These are phyloP conservation scores for Nakazawaea ernobii DNA, from an alignment of 805 yeast genomes.

Conservation along the genomic window DNA sequence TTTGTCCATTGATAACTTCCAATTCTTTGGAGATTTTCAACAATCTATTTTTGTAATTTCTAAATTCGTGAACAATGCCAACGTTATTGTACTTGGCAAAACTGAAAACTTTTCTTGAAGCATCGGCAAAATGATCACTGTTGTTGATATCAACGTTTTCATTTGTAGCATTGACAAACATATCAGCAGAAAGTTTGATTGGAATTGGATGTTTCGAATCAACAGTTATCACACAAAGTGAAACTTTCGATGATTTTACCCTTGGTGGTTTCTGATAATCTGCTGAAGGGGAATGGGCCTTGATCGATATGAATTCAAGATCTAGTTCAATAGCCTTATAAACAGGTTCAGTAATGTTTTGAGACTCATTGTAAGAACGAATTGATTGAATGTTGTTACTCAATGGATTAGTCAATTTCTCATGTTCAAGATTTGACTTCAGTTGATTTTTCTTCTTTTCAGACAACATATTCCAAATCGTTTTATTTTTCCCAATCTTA, in stretches of 20 bases:
- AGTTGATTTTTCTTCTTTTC: slow-evolving; percentile 7
- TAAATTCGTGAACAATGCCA: slow-evolving; percentile 7
- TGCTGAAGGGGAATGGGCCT: not conserved
- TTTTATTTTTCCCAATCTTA: slow-evolving; percentile 3
- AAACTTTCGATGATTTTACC: slow-evolving; percentile 1
- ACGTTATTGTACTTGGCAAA: slow-evolving; percentile 8
- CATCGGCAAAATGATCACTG: not conserved
- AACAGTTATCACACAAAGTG: slow-evolving; percentile 3
- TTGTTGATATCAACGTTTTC: slow-evolving; percentile 9
- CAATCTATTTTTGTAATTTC: slow-evolving; percentile 7
- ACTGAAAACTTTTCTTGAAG: slow-evolving; percentile 6
- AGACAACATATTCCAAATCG: slow-evolving; percentile 7
- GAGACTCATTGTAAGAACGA: slow-evolving; percentile 3
- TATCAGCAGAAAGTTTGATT: slow-evolving; percentile 4
- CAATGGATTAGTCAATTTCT: not conserved
- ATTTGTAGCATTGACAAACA: slow-evolving; percentile 10
- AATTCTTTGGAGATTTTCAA: slow-evolving; percentile 4
- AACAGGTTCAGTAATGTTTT: not conserved
- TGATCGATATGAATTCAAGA: slow-evolving; percentile 7
- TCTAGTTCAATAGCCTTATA: slow-evolving; percentile 4
- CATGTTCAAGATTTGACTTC: slow-evolving; percentile 1
- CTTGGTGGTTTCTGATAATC: slow-evolving; percentile 10
- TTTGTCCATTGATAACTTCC: slow-evolving; percentile 1
- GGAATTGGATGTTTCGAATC: slow-evolving; percentile 10
- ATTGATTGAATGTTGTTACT: not conserved